Evolutionary conservation across 2,329 filamentous ascomycete species (phyloP).

Genomic region (Harringtonia aguacate): DNA sequence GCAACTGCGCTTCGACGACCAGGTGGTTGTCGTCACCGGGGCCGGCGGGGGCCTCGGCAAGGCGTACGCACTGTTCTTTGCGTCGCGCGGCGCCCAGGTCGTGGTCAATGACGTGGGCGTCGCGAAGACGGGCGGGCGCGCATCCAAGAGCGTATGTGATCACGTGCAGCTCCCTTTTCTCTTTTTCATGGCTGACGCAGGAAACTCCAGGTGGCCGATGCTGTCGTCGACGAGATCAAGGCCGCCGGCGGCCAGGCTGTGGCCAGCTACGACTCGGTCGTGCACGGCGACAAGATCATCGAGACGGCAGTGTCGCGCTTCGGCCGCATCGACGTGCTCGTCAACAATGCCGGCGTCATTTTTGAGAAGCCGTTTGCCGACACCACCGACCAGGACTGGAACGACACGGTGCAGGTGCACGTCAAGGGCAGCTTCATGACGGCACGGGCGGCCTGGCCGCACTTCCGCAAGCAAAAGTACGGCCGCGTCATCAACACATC

Average conservation of each 20-base stretch:
- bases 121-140: constrained; percentile 29
- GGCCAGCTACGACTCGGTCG: constrained; percentile 93
- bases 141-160: constrained; percentile 4
- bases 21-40: constrained; percentile 82
- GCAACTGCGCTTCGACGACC: constrained; percentile 72
- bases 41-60: constrained; percentile 74
- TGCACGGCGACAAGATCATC: constrained; percentile 90
- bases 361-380: constrained; percentile 97
- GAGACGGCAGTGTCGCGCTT: constrained; percentile 72
- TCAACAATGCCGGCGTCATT: constrained; percentile 97
- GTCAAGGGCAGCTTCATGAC: constrained; percentile 93
- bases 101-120: constrained; percentile 95
- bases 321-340: constrained; percentile 83
- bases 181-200: not conserved
- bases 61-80: constrained; percentile 83
- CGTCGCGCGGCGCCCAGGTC: constrained; percentile 60
- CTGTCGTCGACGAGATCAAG: constrained; percentile 75
- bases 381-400: constrained; percentile 96
- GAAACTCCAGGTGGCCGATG: constrained; percentile 59
- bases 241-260: constrained; percentile 87
- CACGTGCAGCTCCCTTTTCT: not conserved
- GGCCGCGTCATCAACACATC: constrained; percentile 94
- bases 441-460: constrained; percentile 84
- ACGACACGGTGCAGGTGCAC: constrained; percentile 86
- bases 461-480: constrained; percentile 98